Base-by-base conservation (phyloP, 2,329 filamentous ascomycete genomes). In the Exophiala calicioides region DNA sequence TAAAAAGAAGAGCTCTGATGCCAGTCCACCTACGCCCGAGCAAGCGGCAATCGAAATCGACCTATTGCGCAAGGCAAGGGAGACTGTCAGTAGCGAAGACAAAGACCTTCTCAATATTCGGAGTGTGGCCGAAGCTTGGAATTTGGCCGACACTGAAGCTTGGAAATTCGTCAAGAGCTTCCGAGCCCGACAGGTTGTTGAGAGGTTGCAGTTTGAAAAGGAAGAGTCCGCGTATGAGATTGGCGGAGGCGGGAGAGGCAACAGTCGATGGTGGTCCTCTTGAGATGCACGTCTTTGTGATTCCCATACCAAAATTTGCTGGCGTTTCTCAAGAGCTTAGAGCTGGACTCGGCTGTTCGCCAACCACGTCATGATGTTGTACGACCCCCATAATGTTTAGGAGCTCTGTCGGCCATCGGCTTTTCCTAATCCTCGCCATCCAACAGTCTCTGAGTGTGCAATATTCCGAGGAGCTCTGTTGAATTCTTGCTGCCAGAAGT, bases 111-210 rank as follows among this genome's bases (percentile, higher is more conserved):
- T 66, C 52, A 62, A 58, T 43, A 67, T 74, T 36, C 69, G 66
- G 31, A 70, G 71, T 30, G 69, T 72, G 44, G 66, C 70, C 21
- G 72, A 75, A 60, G 71, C 71, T 24, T 75, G 72, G 81, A 83
- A 81, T 58, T 56, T 84, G 54, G 80, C 77, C 2, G 81, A 85
- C 58, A 77, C 79, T 3, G 81, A 85, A 62, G 73, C 76, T 6
- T 85, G 81, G 81, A 76, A 76, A 52, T 85, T 85, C 60, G 75
- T 80, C 18, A 68, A 79, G 44, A 80, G 81, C 4, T 84, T 72
- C 58, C 72, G 74, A 35, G 81, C 79, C 21, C 67, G 80, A 53
- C 70, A 75, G 44, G 64, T 75, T 10, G 70, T 82, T 30, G 80
- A 84, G 64, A 66, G 79, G 46, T 64, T 72, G 62, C 70, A 73